Conservation (phyloP, 345 rosid genomes). For the Passiflora organensis region DNA sequence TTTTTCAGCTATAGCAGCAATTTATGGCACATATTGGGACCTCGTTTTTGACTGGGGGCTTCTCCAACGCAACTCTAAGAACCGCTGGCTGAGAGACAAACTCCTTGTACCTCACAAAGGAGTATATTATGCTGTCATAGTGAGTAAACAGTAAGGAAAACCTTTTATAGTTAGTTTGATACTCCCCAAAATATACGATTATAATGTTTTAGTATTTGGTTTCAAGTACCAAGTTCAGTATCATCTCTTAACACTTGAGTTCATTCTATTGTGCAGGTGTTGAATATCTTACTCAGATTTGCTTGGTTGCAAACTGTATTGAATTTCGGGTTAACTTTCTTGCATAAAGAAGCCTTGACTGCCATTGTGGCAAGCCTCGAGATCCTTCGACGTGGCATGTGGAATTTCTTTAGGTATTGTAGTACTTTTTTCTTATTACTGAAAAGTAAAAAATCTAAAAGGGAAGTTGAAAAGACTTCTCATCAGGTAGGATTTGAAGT, state of each 20-base stretch:
- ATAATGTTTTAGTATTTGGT: too few species aligned
- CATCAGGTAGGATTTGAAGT: not conserved
- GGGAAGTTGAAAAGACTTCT: too few species aligned
- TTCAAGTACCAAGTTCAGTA: too few species aligned
- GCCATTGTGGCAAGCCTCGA: constrained; percentile 14
- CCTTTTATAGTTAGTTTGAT: not conserved
- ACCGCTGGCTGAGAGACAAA: constrained; percentile 14
- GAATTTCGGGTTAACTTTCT: not conserved
- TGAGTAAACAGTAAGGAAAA: not conserved
- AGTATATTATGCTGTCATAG: constrained; percentile 9
- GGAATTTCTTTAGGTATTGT: constrained; percentile 14
- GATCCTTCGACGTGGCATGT: constrained; percentile 15
- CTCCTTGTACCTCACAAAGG: constrained; percentile 11
- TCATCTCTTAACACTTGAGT: too few species aligned
- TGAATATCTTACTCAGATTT: constrained; percentile 14
- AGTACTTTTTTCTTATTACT: not conserved
- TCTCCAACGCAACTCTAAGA: constrained; percentile 12
- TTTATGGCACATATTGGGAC: constrained; percentile 11
- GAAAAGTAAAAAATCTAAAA: too few species aligned
- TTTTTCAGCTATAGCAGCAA: constrained; percentile 9
- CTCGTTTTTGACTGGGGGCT: constrained; percentile 17
- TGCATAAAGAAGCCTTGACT: not conserved
- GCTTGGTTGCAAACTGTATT: constrained; percentile 13
- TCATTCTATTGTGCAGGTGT: constrained; percentile 4
- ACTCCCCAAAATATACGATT: not conserved